phyloP scores from a whole-genome alignment of 108 stramenopile species.

The Aurantiochytrium sp. region DNA sequence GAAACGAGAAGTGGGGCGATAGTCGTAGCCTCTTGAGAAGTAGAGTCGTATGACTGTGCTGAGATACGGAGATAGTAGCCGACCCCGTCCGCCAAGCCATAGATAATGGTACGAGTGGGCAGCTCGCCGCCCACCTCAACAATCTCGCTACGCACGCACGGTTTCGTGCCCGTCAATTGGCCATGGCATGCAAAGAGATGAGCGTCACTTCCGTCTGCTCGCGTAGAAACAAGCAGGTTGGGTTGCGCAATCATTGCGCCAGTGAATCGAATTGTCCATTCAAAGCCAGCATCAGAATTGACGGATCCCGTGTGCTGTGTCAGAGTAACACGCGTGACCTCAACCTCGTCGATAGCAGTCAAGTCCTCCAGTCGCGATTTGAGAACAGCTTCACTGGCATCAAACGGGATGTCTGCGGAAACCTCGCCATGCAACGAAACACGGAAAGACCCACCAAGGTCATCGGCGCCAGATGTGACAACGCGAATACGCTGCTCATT shows the following conservation, averaged over 20 bases:
- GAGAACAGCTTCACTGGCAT: slow-evolving; percentile 25
- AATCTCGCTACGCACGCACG: not conserved
- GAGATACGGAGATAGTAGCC: not conserved
- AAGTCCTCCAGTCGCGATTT: slow-evolving; percentile 45
- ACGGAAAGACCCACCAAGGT: slow-evolving; percentile 42
- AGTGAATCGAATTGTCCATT: slow-evolving; percentile 29
- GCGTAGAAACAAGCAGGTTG: slow-evolving; percentile 44
- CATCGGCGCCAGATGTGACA: slow-evolving; percentile 29
- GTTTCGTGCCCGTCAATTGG: not conserved
- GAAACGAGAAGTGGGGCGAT: not conserved
- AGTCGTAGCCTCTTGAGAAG: not conserved
- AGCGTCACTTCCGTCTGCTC: slow-evolving; percentile 33
- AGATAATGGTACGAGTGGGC: not conserved
- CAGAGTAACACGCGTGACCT: slow-evolving; percentile 29
- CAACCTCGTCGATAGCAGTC: slow-evolving; percentile 37
- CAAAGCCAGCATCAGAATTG: not conserved
- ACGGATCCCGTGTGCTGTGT: not conserved
- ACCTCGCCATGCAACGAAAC: slow-evolving; percentile 37
- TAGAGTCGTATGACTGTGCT: not conserved
- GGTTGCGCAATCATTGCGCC: slow-evolving; percentile 24
- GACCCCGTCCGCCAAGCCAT: not conserved
- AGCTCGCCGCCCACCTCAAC: not conserved
- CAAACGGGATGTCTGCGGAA: slow-evolving; percentile 25
- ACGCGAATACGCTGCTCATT: slow-evolving; percentile 44
- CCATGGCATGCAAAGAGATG: not conserved